A percentile compares a stretch with the other conserved stretches of the same genome.
Conservation (phyloP, 2,329 filamentous ascomycete genomes). For the Decorospora gaudefroyi region DNA sequence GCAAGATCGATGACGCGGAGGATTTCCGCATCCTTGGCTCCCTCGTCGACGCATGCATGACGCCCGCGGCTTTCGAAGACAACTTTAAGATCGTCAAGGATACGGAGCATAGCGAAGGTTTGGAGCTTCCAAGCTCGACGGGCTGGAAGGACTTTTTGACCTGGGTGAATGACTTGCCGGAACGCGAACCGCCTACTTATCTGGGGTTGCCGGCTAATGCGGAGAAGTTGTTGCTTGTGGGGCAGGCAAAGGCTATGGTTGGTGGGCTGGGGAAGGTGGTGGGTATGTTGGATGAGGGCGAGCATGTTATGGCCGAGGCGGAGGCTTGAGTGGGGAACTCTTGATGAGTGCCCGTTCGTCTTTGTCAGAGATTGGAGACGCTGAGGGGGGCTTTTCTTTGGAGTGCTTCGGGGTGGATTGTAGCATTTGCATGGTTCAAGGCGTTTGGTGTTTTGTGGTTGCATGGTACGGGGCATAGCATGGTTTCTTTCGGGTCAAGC, state of each 20-base stretch:
- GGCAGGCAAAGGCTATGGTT: constrained; percentile 83
- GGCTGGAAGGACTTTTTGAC: constrained; percentile 81
- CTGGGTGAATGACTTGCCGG: constrained; percentile 90
- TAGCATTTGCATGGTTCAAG: too few relatives aligned
- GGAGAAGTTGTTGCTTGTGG: constrained; percentile 90
- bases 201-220: constrained; percentile 92
- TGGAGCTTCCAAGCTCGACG: constrained; percentile 79
- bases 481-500: too few relatives aligned
- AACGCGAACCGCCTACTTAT: constrained; percentile 95
- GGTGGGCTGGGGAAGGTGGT: constrained; percentile 82
- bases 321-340: constrained; percentile 12
- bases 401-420: too few relatives aligned
- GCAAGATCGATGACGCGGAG: constrained; percentile 90
- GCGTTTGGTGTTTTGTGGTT: too few relatives aligned
- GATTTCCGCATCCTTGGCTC: constrained; percentile 76
- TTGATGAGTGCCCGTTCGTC: background rate
- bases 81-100: constrained; percentile 82
- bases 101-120: constrained; percentile 59
- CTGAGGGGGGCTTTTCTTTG: too few relatives aligned
- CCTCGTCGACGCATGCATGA: constrained; percentile 79
- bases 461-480: too few relatives aligned
- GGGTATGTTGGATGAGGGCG: constrained; percentile 88
- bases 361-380: background rate
- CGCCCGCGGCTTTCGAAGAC: constrained; percentile 86
- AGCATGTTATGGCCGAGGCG: constrained; percentile 78